phyloP scores from a whole-genome alignment of 78 protist genomes.

The Fonticula alba region DNA sequence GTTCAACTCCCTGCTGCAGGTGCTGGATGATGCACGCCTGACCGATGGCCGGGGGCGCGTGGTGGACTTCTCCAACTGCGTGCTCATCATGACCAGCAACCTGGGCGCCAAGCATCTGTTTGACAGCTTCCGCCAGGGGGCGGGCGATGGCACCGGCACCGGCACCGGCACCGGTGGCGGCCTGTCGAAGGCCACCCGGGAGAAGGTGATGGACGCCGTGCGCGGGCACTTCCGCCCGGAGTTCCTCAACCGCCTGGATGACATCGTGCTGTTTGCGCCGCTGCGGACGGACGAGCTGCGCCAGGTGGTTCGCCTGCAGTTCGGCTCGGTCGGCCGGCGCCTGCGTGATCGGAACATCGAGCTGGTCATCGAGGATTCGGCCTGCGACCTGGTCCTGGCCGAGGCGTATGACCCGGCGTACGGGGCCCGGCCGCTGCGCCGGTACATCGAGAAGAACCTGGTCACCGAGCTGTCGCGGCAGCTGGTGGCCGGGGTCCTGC shows the following conservation, averaged over 20 bases:
- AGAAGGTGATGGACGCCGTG: slow-evolving; percentile 9
- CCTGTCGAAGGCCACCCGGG: too few relatives aligned
- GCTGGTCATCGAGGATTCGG: slow-evolving; percentile 18
- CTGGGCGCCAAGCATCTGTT: slow-evolving; percentile 59
- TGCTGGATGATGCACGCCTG: slow-evolving; percentile 92
- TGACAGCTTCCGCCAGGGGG: too few relatives aligned
- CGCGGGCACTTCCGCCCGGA: slow-evolving; percentile 77
- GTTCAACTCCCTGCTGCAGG: slow-evolving; percentile 77
- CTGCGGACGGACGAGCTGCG: slow-evolving; percentile 26
- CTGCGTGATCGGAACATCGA: slow-evolving; percentile 39
- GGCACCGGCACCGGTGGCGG: too few relatives aligned
- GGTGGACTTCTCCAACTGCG: slow-evolving; percentile 77
- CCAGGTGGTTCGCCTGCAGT: slow-evolving; percentile 15
- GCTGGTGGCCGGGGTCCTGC: too few relatives aligned
- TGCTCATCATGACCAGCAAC: slow-evolving; percentile 82
- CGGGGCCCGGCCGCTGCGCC: slow-evolving; percentile 87
- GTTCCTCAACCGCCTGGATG: slow-evolving; percentile 92
- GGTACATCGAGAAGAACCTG: slow-evolving; percentile 68
- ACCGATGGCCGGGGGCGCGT: slow-evolving; percentile 87
- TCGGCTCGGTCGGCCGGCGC: slow-evolving; percentile 36
- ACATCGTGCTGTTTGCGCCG: slow-evolving; percentile 64
- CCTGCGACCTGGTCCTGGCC: slow-evolving; percentile 25
- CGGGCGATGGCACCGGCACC: too few relatives aligned
- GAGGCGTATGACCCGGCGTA: slow-evolving; percentile 44
- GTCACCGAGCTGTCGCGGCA: slow-evolving; percentile 52